Conservation (phyloP, 2,329 filamentous ascomycete genomes). For the Periconia sp. region DNA sequence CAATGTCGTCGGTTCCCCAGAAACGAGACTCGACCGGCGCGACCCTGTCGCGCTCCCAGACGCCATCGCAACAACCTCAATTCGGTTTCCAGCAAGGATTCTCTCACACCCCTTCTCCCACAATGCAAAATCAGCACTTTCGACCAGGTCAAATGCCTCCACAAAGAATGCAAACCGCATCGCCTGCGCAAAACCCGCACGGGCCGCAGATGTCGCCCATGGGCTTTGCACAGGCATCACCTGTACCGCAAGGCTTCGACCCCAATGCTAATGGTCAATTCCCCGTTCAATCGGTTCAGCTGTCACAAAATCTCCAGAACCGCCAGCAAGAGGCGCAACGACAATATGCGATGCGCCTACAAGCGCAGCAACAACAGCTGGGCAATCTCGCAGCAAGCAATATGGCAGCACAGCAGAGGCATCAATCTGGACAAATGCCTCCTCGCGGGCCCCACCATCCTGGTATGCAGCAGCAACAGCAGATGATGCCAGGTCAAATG, state of each 20-base stretch:
- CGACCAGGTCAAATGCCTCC: slow-evolving; percentile 58
- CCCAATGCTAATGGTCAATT: slow-evolving; percentile 48
- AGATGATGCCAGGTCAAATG: slow-evolving; percentile 12
- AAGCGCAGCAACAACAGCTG: slow-evolving; percentile 62
- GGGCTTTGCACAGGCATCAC: slow-evolving; percentile 38
- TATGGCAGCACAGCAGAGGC: slow-evolving; percentile 41
- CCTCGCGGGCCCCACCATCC: slow-evolving; percentile 32
- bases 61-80: slow-evolving; percentile 73
- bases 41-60: slow-evolving; percentile 91
- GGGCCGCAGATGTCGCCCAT: slow-evolving; percentile 46
- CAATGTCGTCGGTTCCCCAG: slow-evolving; percentile 88
- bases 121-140: slow-evolving; percentile 80
- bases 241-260: slow-evolving; percentile 43
- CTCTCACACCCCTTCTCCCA: slow-evolving; percentile 89
- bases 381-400: slow-evolving; percentile 43
- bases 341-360: slow-evolving; percentile 80
- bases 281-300: slow-evolving; percentile 48
- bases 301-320: slow-evolving; percentile 52
- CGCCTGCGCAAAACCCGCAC: slow-evolving; percentile 78
- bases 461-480: slow-evolving; percentile 29
- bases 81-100: slow-evolving; percentile 70
- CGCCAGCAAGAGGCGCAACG: slow-evolving; percentile 67
- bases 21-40: slow-evolving; percentile 87
- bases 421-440: slow-evolving; percentile 44
- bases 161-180: slow-evolving; percentile 78